Evolutionary conservation across 345 rosid genomes (phyloP).

Genomic region (Mercurialis annua): DNA sequence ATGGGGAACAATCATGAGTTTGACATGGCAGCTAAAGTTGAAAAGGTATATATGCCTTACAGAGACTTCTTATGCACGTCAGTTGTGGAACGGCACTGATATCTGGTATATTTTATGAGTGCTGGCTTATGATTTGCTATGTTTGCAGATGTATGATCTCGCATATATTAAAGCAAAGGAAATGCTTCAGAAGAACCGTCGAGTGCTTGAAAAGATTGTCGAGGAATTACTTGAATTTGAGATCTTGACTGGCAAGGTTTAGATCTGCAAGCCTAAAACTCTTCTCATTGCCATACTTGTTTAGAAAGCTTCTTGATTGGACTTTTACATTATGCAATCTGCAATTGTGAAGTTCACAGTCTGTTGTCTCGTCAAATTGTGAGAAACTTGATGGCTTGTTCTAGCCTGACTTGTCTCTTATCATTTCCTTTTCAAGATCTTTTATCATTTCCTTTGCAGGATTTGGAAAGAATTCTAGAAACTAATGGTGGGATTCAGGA

Average conservation of each 20-base stretch:
- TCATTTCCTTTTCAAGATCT: too few relatives aligned
- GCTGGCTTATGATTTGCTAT: conserved; percentile 8
- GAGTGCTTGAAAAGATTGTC: conserved; percentile 76
- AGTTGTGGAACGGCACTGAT: neutral
- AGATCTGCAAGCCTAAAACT: conserved; percentile 10
- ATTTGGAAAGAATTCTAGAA: conserved; percentile 62
- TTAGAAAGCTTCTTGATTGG: conserved; percentile 15
- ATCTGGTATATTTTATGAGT: conserved; percentile 15
- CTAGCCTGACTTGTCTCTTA: neutral
- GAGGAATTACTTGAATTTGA: conserved; percentile 87
- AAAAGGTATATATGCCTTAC: conserved; percentile 49
- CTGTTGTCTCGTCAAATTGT: too few relatives aligned
- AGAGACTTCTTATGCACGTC: conserved; percentile 4
- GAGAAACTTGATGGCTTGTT: neutral
- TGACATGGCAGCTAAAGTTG: conserved; percentile 87
- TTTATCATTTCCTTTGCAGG: conserved; percentile 38
- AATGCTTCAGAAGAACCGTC: conserved; percentile 67
- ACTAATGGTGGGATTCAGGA: conserved; percentile 61
- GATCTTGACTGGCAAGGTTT: conserved; percentile 85
- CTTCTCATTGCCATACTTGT: conserved; percentile 10
- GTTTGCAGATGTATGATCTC: conserved; percentile 66
- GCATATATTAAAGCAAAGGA: conserved; percentile 76
- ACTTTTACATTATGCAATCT: conserved; percentile 10
- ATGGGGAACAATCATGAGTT: conserved; percentile 80
- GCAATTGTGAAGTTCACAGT: too few relatives aligned